Evolutionary conservation across 257 asterid genomes (phyloP).

Genomic region (Fraxinus americana): DNA sequence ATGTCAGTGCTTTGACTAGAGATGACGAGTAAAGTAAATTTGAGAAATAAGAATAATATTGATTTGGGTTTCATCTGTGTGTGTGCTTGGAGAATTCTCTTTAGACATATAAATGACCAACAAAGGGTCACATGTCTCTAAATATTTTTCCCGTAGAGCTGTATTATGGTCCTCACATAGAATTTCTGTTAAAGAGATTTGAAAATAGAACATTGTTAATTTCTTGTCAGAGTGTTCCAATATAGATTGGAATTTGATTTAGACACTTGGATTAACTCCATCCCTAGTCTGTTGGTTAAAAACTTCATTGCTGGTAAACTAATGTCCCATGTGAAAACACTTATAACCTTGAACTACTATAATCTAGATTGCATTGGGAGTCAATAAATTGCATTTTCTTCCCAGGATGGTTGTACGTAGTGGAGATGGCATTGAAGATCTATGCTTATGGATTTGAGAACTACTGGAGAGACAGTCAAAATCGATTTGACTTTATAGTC

Average conservation of each 20-base stretch:
- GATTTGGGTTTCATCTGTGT: no score
- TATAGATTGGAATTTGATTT: background rate
- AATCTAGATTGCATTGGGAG: background rate
- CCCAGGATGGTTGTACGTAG: conserved; percentile 94
- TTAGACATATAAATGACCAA: no score
- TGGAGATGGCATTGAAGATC: conserved; percentile 86
- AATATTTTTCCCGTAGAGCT: no score
- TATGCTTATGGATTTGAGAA: conserved; percentile 82
- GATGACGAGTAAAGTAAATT: background rate
- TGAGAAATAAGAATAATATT: background rate
- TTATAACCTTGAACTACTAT: background rate
- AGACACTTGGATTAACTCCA: background rate
- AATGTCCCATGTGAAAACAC: background rate
- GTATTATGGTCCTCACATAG: background rate
- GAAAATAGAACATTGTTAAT: conserved; percentile 3
- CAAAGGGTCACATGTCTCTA: no score
- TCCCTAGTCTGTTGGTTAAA: background rate
- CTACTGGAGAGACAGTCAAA: conserved; percentile 98
- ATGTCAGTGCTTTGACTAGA: background rate
- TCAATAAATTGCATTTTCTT: conserved; percentile 28
- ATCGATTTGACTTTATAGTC: conserved; percentile 87
- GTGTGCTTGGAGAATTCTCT: no score
- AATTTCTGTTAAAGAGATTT: background rate
- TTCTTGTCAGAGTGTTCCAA: background rate
- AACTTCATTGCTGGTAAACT: background rate